A percentile compares a stretch with the other conserved stretches of the same genome.
Conservation (phyloP, 306 rosid species). For the Leucaena leucocephala region DNA sequence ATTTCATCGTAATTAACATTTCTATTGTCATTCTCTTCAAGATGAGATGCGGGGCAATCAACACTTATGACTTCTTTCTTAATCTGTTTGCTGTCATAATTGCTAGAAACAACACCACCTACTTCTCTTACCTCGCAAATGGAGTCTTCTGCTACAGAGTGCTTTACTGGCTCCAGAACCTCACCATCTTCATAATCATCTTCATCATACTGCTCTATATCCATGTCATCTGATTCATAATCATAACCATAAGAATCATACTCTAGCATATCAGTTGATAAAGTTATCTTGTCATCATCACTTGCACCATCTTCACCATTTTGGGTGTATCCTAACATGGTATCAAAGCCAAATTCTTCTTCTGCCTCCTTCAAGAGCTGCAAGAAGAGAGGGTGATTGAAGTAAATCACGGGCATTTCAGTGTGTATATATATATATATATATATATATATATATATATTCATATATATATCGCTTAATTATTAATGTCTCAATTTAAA, state of each 20-base stretch:
- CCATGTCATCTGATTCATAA: constrained; percentile 77
- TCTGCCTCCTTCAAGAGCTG: too few relatives aligned
- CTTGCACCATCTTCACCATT: constrained; percentile 63
- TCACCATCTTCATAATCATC: constrained; percentile 92
- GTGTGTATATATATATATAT: too few relatives aligned
- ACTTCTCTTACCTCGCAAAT: constrained; percentile 62
- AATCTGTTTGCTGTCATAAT: constrained; percentile 40
- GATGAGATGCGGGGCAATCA: constrained; percentile 38
- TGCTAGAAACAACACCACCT: constrained; percentile 41
- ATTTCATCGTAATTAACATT: constrained; percentile 43
- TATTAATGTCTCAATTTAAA: too few relatives aligned
- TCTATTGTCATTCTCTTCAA: constrained; percentile 43
- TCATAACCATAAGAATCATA: constrained; percentile 69
- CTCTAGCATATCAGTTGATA: constrained; percentile 66
- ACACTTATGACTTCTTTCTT: constrained; percentile 43
- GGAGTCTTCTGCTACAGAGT: constrained; percentile 44
- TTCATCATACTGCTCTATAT: constrained; percentile 46
- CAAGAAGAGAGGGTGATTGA: too few relatives aligned
- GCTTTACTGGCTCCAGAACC: constrained; percentile 62
- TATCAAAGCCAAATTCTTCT: too few relatives aligned
- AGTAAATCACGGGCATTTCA: too few relatives aligned
- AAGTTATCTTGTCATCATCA: constrained; percentile 81
- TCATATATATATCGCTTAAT: too few relatives aligned
- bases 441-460: too few relatives aligned
- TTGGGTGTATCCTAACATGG: too few relatives aligned